Evolutionary conservation across 257 asterid genomes (phyloP), one percentile per base, ranked within the genome.

Genomic region (Forsythia viridissima): DNA sequence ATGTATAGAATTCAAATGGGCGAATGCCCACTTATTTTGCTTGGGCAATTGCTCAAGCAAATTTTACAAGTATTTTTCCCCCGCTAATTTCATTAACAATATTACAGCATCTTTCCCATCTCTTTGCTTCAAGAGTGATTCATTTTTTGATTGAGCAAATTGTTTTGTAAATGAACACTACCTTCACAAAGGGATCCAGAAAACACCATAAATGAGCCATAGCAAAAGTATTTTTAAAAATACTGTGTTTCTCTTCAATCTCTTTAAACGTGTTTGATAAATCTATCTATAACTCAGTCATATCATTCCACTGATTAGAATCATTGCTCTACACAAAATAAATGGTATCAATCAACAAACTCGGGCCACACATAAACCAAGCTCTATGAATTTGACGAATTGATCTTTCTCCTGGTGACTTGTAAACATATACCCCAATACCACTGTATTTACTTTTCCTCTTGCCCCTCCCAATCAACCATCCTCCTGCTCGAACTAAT

Each of bases 401-500:
- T 65, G 98, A 97, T 82, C 97, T 92, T 84, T 98, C 99, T 82
- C 42, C 89, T 55, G 99, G 97, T 13, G 97, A 88, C 88, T 86
- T 93, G 74, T 88, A 95, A 71, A 95, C 98, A 42, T 91, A 91
- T 83, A 93, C 99, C 76, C 99, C 99, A n/a, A n/a, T n/a, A 52
- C 93, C 92, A 74, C 87, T 90, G 70, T 86, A 91, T 79, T 92
- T 93, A 82, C 81, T 88, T 85, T 86, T 88, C 82, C 99, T 89
- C 90, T 81, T 92, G 66, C 98, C 96, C 87, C 98, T 95, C 69
- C 99, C 99, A 77, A 95, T 83, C 82, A 88, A 89, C 99, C 99
- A 95, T 52, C 97, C 96, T n/a, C 93, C 90, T 68, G 96, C 92
- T 85, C 88, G 84, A 79, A 93, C 92, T 80, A 95, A 90, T 72